Conservation (phyloP, 2,329 filamentous ascomycete genomes). For the Pseudogymnoascus pannorum region DNA sequence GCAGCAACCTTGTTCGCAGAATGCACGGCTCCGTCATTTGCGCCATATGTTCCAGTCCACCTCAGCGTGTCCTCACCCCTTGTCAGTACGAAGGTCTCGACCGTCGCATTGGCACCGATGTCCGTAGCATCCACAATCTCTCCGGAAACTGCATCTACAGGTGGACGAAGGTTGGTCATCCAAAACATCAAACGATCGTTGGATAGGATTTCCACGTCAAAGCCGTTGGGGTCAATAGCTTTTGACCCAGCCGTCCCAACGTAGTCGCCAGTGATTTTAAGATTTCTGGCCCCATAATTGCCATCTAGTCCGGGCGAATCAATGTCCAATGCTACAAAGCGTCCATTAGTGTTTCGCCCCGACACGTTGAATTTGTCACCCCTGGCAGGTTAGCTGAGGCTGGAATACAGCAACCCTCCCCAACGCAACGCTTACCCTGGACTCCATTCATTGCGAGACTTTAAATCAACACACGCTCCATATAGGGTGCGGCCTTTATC, state of each 20-base stretch:
- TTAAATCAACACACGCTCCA: constrained; percentile 23
- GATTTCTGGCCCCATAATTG: constrained; percentile 19
- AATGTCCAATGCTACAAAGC: constrained; percentile 24
- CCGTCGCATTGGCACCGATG: constrained; percentile 31
- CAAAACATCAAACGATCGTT: constrained; percentile 24
- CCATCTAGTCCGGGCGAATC: constrained; percentile 16
- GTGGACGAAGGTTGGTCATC: constrained; percentile 31
- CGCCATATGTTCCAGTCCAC: constrained; percentile 28
- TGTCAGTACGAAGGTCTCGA: constrained; percentile 30
- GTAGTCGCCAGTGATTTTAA: constrained; percentile 21
- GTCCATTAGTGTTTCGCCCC: constrained; percentile 20
- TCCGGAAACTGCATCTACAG: constrained; percentile 27
- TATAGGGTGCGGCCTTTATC: constrained; percentile 24
- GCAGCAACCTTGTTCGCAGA: constrained; percentile 32
- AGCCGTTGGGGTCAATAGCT: constrained; percentile 28
- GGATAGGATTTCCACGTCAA: constrained; percentile 27
- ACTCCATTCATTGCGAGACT: constrained; percentile 21
- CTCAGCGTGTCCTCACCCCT: constrained; percentile 22
- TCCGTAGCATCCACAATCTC: constrained; percentile 25
- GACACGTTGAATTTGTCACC: constrained; percentile 21
- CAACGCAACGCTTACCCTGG: constrained; percentile 22
- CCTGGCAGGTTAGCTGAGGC: constrained; percentile 13
- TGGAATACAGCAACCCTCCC: not conserved
- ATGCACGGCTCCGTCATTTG: constrained; percentile 24
- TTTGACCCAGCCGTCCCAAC: constrained; percentile 22